phyloP scores from a whole-genome alignment of 2,329 filamentous ascomycete genomes.

The Coniochaeta hoffmannii region DNA sequence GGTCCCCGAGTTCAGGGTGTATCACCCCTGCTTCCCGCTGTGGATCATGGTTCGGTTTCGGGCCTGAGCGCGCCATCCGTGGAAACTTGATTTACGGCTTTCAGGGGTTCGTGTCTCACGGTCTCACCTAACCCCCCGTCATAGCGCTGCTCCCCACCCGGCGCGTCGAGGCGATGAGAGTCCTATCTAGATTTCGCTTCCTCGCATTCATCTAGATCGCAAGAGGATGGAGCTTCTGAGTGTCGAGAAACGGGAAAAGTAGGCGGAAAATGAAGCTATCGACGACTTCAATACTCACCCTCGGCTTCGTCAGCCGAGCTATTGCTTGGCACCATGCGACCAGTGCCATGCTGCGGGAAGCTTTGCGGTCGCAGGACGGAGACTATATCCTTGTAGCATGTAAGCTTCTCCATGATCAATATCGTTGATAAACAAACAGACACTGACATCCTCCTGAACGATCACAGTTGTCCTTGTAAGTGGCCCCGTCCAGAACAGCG shows the following conservation, averaged over 20 bases:
- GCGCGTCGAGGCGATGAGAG: background rate
- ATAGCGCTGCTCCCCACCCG: background rate
- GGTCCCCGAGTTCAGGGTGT: background rate
- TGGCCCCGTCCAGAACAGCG: background rate
- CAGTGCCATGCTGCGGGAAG: conserved; percentile 4
- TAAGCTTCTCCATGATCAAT: conserved; percentile 13
- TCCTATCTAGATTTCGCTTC: background rate
- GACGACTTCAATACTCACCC: background rate
- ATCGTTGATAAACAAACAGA: background rate
- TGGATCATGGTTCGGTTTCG: background rate
- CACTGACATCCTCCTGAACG: background rate
- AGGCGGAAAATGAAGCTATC: background rate
- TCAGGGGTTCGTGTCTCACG: background rate
- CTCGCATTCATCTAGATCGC: background rate
- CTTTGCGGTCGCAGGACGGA: conserved; percentile 8
- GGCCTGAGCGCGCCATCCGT: background rate
- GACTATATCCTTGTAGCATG: conserved; percentile 23
- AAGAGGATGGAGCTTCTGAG: background rate
- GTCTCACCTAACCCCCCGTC: background rate
- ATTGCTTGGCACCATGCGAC: conserved; percentile 16
- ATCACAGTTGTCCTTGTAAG: background rate
- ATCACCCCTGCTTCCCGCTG: background rate
- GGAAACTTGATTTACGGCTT: background rate
- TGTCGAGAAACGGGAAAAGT: background rate
- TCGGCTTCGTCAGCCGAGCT: background rate